Evolutionary conservation across 306 rosid species (phyloP).

Genomic region (Rosa lucieae): DNA sequence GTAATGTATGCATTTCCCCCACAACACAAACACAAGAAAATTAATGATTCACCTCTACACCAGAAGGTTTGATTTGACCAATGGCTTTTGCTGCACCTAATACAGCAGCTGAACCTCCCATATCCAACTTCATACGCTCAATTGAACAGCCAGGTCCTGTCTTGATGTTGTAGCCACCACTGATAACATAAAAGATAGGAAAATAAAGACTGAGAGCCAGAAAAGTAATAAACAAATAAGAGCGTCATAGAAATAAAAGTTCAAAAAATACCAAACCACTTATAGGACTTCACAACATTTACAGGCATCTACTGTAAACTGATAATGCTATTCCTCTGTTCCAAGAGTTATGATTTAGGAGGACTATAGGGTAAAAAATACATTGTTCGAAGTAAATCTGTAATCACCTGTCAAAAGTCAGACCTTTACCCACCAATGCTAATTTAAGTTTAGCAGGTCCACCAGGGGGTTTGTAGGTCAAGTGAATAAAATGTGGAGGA

Average conservation of each 20-base stretch:
- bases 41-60: constrained; percentile 77
- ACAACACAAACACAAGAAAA: constrained; percentile 15
- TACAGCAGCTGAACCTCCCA: constrained; percentile 99
- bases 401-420: constrained; percentile 93
- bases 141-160: constrained; percentile 93
- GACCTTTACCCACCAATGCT: constrained; percentile 95
- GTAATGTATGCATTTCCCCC: background rate
- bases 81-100: constrained; percentile 98
- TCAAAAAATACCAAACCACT: background rate
- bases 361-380: constrained; percentile 9
- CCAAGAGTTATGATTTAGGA: background rate
- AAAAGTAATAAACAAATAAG: background rate
- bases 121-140: constrained; percentile 89
- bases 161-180: constrained; percentile 99
- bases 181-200: constrained; percentile 31
- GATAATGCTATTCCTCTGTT: background rate
- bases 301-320: background rate
- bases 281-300: background rate
- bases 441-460: constrained; percentile 74
- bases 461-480: constrained; percentile 75
- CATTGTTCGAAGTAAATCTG: background rate
- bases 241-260: background rate
- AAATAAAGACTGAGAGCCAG: background rate
- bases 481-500: constrained; percentile 94
- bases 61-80: constrained; percentile 91